Evolutionary conservation across 495 filamentous ascomycete species (phyloP).

Genomic region (Aspergillus homomorphus): DNA sequence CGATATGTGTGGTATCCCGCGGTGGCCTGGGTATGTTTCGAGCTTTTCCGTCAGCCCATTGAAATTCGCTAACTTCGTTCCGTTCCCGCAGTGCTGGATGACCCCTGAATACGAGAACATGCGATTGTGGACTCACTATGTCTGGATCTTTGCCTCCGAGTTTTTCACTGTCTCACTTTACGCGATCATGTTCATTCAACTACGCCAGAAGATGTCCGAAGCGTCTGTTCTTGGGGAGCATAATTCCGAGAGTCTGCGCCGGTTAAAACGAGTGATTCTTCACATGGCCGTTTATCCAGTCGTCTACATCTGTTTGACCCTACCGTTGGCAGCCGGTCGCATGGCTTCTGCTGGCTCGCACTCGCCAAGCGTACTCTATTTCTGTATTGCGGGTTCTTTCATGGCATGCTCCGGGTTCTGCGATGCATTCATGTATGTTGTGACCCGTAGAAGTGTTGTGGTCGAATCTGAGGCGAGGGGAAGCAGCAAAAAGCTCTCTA

Average conservation of each 20-base stretch:
- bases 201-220: slow-evolving; percentile 40
- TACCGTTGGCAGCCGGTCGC: slow-evolving; percentile 61
- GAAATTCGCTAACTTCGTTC: neutral
- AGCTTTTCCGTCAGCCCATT: neutral
- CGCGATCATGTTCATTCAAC: slow-evolving; percentile 53
- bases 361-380: slow-evolving; percentile 52
- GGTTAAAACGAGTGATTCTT: slow-evolving; percentile 41
- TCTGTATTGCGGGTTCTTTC: slow-evolving; percentile 59
- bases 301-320: slow-evolving; percentile 61
- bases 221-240: slow-evolving; percentile 24
- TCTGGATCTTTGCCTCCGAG: slow-evolving; percentile 67
- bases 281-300: slow-evolving; percentile 66
- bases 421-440: slow-evolving; percentile 62
- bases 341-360: slow-evolving; percentile 56
- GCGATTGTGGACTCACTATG: slow-evolving; percentile 65
- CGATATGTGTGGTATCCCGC: slow-evolving; percentile 56
- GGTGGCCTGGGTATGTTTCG: slow-evolving; percentile 54
- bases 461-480: slow-evolving; percentile 24
- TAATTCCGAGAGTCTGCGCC: slow-evolving; percentile 21
- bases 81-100: slow-evolving; percentile 57
- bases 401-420: slow-evolving; percentile 66
- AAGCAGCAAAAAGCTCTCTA: slow-evolving; percentile 5
- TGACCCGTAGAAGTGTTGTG: slow-evolving; percentile 46
- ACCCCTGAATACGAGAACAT: slow-evolving; percentile 50
- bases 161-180: slow-evolving; percentile 60